phyloP scores from a whole-genome alignment of 495 filamentous ascomycete species.

The Clohesyomyces aquaticus region DNA sequence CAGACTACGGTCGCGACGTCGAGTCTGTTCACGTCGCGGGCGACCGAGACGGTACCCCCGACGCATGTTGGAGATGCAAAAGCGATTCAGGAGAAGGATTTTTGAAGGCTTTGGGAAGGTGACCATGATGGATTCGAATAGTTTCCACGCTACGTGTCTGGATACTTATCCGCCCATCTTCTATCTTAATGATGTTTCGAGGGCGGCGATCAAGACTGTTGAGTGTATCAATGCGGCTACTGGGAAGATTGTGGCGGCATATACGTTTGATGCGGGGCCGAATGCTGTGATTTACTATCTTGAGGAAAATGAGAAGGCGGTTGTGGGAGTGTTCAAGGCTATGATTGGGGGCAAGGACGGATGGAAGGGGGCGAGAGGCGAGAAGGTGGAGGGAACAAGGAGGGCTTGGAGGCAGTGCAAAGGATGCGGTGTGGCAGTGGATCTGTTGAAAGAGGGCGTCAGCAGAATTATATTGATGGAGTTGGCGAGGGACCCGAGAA shows the following conservation, averaged over 20 bases:
- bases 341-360: constrained; percentile 51
- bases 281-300: constrained; percentile 96
- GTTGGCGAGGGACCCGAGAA: constrained; percentile 88
- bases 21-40: constrained; percentile 74
- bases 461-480: constrained; percentile 82
- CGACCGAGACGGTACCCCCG: constrained; percentile 72
- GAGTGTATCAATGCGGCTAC: constrained; percentile 77
- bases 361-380: constrained; percentile 55
- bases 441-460: constrained; percentile 73
- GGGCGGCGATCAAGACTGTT: constrained; percentile 82
- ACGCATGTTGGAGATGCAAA: constrained; percentile 88
- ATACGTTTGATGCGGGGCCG: constrained; percentile 97
- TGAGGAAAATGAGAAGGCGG: constrained; percentile 69
- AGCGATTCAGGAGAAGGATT: constrained; percentile 76
- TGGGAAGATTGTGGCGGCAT: constrained; percentile 78
- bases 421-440: constrained; percentile 51
- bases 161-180: constrained; percentile 97
- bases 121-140: constrained; percentile 95
- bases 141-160: constrained; percentile 91
- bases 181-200: constrained; percentile 92
- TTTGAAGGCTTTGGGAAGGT: constrained; percentile 83
- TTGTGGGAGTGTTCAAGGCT: constrained; percentile 71
- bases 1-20: constrained; percentile 92
- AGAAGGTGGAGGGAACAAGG: constrained; percentile 56
- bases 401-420: constrained; percentile 50